Conservation (phyloP, 2,329 filamentous ascomycete genomes). For the Capronia coronata region DNA sequence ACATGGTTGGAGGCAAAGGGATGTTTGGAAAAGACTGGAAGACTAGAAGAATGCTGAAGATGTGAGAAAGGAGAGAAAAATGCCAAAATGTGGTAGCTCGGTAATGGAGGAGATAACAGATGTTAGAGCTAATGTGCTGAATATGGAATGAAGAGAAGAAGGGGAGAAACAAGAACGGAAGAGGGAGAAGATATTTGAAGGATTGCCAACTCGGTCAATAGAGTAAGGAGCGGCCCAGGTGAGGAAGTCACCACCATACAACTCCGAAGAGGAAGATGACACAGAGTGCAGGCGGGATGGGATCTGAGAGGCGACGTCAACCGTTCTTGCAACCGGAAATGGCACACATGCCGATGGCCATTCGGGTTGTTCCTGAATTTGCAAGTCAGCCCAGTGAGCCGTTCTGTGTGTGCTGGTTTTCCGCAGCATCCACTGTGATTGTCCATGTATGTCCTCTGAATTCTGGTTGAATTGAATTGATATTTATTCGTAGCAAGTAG, state of each 20-base stretch:
- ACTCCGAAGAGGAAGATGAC: not conserved
- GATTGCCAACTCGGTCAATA: no score
- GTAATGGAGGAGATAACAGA: not conserved
- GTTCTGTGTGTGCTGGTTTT: no score
- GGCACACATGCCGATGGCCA: not conserved
- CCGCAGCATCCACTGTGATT: not conserved
- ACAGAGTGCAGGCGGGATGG: not conserved
- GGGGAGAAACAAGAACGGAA: not conserved
- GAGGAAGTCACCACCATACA: not conserved
- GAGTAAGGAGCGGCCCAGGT: no score
- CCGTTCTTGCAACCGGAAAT: not conserved
- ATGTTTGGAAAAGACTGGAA: not conserved
- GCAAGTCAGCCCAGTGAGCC: no score
- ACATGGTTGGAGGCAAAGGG: not conserved
- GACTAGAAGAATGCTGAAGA: not conserved
- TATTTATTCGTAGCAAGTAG: conserved; percentile 13
- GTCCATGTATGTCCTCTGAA: not conserved
- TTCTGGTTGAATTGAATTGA: not conserved
- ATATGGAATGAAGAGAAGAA: not conserved
- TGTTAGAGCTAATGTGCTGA: not conserved
- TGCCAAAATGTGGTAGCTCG: not conserved
- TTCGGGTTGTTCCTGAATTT: no score
- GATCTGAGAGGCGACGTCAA: not conserved
- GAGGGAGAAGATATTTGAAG: not conserved
- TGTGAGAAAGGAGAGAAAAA: not conserved